These are phyloP conservation scores for Iberis pinnata DNA, from an alignment of 345 rosid genomes.

Conservation along the genomic window DNA sequence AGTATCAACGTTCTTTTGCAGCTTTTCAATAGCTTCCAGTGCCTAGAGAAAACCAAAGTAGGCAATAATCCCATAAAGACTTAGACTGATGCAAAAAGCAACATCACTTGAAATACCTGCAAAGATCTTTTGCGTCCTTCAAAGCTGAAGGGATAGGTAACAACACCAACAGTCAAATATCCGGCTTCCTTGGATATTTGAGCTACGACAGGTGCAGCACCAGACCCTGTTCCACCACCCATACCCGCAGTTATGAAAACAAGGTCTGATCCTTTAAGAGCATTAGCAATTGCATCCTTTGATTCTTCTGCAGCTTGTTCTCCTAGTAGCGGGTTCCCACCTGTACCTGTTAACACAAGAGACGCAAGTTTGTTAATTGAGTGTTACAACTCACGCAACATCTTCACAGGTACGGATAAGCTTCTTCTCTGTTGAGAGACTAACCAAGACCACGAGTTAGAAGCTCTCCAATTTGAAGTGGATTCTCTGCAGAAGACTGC, in stretches of 20 bases:
- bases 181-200: constrained; percentile 89
- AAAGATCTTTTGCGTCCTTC: constrained; percentile 94
- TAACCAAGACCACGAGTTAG: constrained; percentile 94
- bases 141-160: constrained; percentile 96
- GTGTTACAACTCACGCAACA: constrained; percentile 9
- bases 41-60: constrained; percentile 47
- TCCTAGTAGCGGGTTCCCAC: constrained; percentile 92
- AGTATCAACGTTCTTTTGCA: constrained; percentile 92
- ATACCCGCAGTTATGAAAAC: constrained; percentile 97
- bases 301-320: constrained; percentile 99
- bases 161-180: constrained; percentile 94
- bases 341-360: constrained; percentile 59
- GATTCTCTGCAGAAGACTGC: constrained; percentile 74
- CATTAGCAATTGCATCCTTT: constrained; percentile 72
- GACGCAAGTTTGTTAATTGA: neutral
- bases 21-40: constrained; percentile 85
- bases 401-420: too few relatives aligned
- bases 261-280: constrained; percentile 97
- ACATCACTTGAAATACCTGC: constrained; percentile 44
- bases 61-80: neutral
- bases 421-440: too few relatives aligned
- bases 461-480: constrained; percentile 92
- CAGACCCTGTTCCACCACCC: constrained; percentile 99
- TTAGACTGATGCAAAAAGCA: neutral
- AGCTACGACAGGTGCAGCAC: constrained; percentile 99